Conservation (phyloP, 2,329 filamentous ascomycete species). For the Colletotrichum musicola region DNA sequence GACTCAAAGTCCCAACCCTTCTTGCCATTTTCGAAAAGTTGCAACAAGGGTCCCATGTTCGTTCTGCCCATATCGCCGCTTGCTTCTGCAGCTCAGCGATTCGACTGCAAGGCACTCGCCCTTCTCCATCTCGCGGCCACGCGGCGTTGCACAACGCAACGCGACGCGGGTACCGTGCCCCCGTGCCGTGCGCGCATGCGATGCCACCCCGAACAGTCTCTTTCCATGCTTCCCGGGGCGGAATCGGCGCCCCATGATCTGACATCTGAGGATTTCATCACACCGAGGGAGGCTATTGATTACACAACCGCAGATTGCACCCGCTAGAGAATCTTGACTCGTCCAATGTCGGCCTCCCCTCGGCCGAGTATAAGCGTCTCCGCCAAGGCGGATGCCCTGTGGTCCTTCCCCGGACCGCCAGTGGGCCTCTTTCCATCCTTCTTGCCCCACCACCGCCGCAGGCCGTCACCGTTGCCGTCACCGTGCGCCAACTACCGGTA, state of each 20-base stretch:
- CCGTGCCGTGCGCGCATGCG: not conserved
- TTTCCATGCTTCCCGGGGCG: too few relatives aligned
- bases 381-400: slow-evolving; percentile 14
- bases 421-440: slow-evolving; percentile 6
- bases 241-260: not conserved
- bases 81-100: too few relatives aligned
- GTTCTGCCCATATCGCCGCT: too few relatives aligned
- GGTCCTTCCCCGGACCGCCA: slow-evolving; percentile 23
- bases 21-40: too few relatives aligned
- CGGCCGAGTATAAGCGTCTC: slow-evolving; percentile 13
- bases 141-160: not conserved
- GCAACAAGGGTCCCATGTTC: too few relatives aligned
- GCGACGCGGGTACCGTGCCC: not conserved
- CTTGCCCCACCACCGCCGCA: not conserved
- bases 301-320: too few relatives aligned
- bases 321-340: too few relatives aligned
- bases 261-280: not conserved
- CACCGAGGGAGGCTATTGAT: too few relatives aligned
- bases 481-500: not conserved
- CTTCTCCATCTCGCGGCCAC: not conserved
- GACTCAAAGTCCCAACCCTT: too few relatives aligned
- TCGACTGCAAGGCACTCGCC: not conserved
- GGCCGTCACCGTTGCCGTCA: not conserved
- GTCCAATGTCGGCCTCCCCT: not conserved
- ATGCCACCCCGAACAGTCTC: not conserved